These are phyloP conservation scores for Colletotrichum tropicicola DNA, from an alignment of 2,329 filamentous ascomycete species.

Conservation along the genomic window DNA sequence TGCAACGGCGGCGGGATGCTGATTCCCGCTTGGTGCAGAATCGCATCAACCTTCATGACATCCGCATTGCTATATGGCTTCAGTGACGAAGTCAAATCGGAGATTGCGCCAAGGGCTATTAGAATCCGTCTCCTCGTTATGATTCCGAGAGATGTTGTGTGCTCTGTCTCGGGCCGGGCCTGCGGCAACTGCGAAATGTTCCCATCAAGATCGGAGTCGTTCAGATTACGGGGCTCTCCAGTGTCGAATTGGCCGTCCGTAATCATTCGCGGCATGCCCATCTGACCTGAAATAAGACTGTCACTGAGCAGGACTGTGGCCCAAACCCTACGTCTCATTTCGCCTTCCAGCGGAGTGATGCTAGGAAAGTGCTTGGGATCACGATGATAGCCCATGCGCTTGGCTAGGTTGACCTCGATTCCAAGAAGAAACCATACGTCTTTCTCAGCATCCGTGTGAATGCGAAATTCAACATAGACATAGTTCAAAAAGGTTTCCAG, in stretches of 20 bases:
- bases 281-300: constrained; percentile 51
- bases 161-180: constrained; percentile 40
- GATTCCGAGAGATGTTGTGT: constrained; percentile 36
- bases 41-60: constrained; percentile 33
- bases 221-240: constrained; percentile 50
- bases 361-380: constrained; percentile 51
- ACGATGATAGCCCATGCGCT: constrained; percentile 54
- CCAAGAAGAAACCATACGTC: constrained; percentile 41
- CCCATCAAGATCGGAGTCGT: constrained; percentile 52
- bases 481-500: constrained; percentile 24
- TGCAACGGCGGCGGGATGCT: constrained; percentile 36
- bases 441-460: neutral
- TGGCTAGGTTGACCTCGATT: constrained; percentile 42
- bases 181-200: constrained; percentile 45
- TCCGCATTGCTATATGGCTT: constrained; percentile 30
- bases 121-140: constrained; percentile 33
- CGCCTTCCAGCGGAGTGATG: constrained; percentile 49
- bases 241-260: constrained; percentile 50
- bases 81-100: constrained; percentile 32
- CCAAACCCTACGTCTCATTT: constrained; percentile 57
- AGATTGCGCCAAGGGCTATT: constrained; percentile 34
- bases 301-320: constrained; percentile 50
- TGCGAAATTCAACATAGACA: constrained; percentile 21
- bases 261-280: constrained; percentile 55
- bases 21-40: constrained; percentile 33